These are phyloP conservation scores for Cyberlindnera xylosilytica DNA, from an alignment of 805 yeast genomes.

Conservation along the genomic window DNA sequence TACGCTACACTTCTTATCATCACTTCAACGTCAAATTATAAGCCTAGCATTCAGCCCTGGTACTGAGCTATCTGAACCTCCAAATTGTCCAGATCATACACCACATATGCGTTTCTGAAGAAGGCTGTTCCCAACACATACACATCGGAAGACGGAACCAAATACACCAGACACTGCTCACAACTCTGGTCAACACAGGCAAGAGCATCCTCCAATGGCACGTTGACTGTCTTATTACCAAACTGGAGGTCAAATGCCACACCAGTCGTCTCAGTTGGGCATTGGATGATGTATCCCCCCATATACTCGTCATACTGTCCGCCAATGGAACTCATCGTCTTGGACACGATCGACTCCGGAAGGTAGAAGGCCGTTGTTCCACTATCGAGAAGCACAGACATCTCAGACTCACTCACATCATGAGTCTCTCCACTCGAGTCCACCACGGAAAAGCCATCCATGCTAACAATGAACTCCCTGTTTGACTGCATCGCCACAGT, in stretches of 20 bases:
- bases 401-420: not conserved
- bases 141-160: not conserved
- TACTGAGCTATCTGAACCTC: not conserved
- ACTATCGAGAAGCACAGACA: not conserved
- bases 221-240: not conserved
- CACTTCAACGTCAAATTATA: too few species aligned
- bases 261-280: not conserved
- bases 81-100: not conserved
- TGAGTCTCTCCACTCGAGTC: not conserved
- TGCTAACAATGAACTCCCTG: not conserved
- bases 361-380: not conserved
- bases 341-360: not conserved
- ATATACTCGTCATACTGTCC: not conserved
- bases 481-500: not conserved
- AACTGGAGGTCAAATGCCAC: not conserved
- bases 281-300: not conserved
- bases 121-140: not conserved
- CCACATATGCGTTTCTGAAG: not conserved
- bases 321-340: not conserved
- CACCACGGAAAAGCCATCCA: not conserved
- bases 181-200: not conserved
- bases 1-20: too few species aligned
- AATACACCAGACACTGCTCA: not conserved
- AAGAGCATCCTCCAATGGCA: not conserved
- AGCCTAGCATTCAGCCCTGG: too few species aligned